Base-by-base conservation (phyloP, 176 grass and related monocot species). In the Paspalum vaginatum region DNA sequence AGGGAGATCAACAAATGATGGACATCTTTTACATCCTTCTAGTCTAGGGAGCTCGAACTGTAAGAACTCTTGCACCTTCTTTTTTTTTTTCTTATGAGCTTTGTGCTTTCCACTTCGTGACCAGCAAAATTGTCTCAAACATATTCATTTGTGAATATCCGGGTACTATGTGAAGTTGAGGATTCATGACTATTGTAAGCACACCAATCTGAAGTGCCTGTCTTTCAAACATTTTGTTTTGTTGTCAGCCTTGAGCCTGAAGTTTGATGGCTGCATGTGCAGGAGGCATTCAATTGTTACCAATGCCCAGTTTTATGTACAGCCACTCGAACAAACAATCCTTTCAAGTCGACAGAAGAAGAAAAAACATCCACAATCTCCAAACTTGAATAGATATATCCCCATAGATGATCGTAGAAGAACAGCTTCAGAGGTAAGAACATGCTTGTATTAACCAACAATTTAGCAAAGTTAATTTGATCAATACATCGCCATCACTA, bases 151-250 rank as follows among this genome's bases (percentile, higher is more conserved):
- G 5, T 67, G 64, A 9, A 22, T 47, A 2, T 48, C n/a, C 21
- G 47, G 11, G 9, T 67, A 43, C 18, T 12, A 20, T 22, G 55
- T 0, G n/a, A 11, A 32, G 32, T 32, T 32, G 32, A 32, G 32
- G 32, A 25, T 16, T 14, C 39, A 41, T 8, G 39, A 21, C 2
- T 6, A 74, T 80, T 85, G 39, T 72, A 85, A 47, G 60, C 58
- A 45, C 21, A 66, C n/a, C n/a, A 15, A 59, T 80, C 50, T 86
- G 53, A 72, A 72, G 49, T 67, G 25, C 50, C 80, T 66, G n/a
- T 74, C 15, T 25, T 27, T 75, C 14, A 75, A 68, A 49, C 56
- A 5, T 81, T 62, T 60, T 9, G 16, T 16, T 86, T 37, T 39
- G 40, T n/a, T 55, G 53, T 7, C 20, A 41, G 52, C n/a, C 37